phyloP scores from a whole-genome alignment of 306 rosid species.

The Betula pendula region DNA sequence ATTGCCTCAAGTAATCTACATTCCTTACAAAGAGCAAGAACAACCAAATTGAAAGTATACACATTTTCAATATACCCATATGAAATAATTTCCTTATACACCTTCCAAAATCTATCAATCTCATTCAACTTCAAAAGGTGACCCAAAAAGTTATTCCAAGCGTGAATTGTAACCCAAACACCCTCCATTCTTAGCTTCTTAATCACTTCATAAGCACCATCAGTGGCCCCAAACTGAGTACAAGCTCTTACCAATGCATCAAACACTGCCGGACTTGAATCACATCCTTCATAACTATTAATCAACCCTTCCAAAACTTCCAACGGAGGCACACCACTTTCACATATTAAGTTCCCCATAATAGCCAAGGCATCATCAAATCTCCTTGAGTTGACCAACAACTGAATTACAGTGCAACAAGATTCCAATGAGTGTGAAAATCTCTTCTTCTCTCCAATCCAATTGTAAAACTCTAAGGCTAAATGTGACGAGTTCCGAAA shows the following conservation, averaged over 20 bases:
- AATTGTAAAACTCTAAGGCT: slow-evolving; percentile 49
- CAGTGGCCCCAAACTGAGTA: slow-evolving; percentile 38
- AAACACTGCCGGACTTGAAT: slow-evolving; percentile 43
- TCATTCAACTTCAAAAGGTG: slow-evolving; percentile 47
- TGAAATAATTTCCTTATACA: slow-evolving; percentile 52
- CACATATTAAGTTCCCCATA: slow-evolving; percentile 40
- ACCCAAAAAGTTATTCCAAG: slow-evolving; percentile 60
- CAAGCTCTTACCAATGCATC: slow-evolving; percentile 64
- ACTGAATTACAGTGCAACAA: slow-evolving; percentile 49
- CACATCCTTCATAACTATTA: slow-evolving; percentile 31
- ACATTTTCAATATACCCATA: slow-evolving; percentile 50
- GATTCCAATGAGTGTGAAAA: slow-evolving; percentile 40
- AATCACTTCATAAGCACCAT: slow-evolving; percentile 55
- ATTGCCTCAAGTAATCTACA: slow-evolving; percentile 47
- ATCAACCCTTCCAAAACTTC: slow-evolving; percentile 47
- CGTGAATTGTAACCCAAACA: slow-evolving; percentile 49
- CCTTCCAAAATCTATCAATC: slow-evolving; percentile 47
- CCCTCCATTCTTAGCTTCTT: slow-evolving; percentile 36
- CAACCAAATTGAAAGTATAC: slow-evolving; percentile 52
- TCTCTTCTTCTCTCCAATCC: slow-evolving; percentile 35
- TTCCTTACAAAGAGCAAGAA: slow-evolving; percentile 56
- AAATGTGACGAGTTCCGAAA: slow-evolving; percentile 42
- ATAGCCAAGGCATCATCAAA: slow-evolving; percentile 45
- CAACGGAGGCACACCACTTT: slow-evolving; percentile 36
- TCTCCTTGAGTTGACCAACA: slow-evolving; percentile 50